A percentile compares a stretch with the other conserved stretches of the same genome.
phyloP scores from a whole-genome alignment of 1,284 basidiomycete genomes.

The Trametes hirsuta region DNA sequence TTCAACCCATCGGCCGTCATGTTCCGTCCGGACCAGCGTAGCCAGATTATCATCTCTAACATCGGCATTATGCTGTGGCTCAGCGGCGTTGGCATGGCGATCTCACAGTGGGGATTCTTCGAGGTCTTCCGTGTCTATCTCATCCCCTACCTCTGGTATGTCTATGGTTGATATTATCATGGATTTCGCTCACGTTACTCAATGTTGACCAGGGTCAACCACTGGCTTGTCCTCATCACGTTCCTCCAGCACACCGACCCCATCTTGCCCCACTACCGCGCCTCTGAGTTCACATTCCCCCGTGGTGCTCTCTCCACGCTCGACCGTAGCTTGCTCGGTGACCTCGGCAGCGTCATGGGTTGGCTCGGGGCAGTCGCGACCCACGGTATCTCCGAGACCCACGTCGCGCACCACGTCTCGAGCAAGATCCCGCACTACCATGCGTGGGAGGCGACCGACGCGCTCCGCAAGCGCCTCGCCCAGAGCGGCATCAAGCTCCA shows the following conservation, averaged over 20 bases:
- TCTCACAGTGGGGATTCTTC: conserved; percentile 69
- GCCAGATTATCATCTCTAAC: conserved; percentile 85
- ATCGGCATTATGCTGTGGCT: conserved; percentile 82
- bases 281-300: conserved; percentile 89
- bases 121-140: conserved; percentile 85
- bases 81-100: conserved; percentile 60
- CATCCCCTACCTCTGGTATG: conserved; percentile 88
- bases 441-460: conserved; percentile 92
- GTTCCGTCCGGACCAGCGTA: conserved; percentile 84
- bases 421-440: conserved; percentile 96
- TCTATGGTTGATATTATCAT: background rate
- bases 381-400: conserved; percentile 92
- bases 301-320: conserved; percentile 95
- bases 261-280: conserved; percentile 92
- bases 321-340: conserved; percentile 87
- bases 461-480: conserved; percentile 81
- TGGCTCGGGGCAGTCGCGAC: conserved; percentile 83
- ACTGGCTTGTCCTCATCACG: conserved; percentile 92
- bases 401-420: conserved; percentile 88
- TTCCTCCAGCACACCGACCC: conserved; percentile 99
- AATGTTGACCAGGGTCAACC: conserved; percentile 54
- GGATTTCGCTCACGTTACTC: background rate
- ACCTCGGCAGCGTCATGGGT: conserved; percentile 70
- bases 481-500: conserved; percentile 61
- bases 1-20: conserved; percentile 83